Base-by-base conservation (phyloP, 805 yeast species). In the Cyberlindnera subsufficiens region DNA sequence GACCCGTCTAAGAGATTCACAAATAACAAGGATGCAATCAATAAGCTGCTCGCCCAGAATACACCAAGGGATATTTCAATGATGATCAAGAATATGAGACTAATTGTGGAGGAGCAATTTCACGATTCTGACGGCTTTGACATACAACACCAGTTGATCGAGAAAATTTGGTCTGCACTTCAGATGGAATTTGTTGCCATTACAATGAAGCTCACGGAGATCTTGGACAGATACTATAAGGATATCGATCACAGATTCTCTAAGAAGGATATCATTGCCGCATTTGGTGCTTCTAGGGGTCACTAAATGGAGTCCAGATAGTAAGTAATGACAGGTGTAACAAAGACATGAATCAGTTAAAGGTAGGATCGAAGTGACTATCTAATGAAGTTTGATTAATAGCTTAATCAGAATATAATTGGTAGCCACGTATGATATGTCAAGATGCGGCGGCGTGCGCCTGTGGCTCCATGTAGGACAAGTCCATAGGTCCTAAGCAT, bases 101-200 rank as follows among this genome's bases (percentile, higher is more conserved):
- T 68, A 37, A 76, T 78, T 37, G 72, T 90, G 42, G 74, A 74
- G 27, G 65, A 68, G 40, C 85, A 86, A 53, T 77, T 80, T 46
- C 49, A 52, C 6, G 49, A 51, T 13, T 39, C 38, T 1, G 57
- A 58, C 11, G 57, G 60, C 1, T 42, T 66, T 30, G 71, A 68
- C 45, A 64, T 71, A 46, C 84, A 79, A 53, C 71, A 68, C 38
- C 78, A 72, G 36, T 58, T 86, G 33, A 63, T 80, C 32, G 78
- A 75, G 32, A 76, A 73, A 54, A 70, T 87, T 43, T 82, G 96
- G 93, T 67, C 72, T 14, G 79, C 84, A 16, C 64, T 86, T 44
- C 87, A 82, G 51, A 79, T 77, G 17, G 77, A 78, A 48, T 81
- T 80, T 51, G 73, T 76, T 17, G 68, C 72, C 6, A 66, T 77